Conservation (phyloP, 805 yeast genomes). For the Ogataea allantospora region DNA sequence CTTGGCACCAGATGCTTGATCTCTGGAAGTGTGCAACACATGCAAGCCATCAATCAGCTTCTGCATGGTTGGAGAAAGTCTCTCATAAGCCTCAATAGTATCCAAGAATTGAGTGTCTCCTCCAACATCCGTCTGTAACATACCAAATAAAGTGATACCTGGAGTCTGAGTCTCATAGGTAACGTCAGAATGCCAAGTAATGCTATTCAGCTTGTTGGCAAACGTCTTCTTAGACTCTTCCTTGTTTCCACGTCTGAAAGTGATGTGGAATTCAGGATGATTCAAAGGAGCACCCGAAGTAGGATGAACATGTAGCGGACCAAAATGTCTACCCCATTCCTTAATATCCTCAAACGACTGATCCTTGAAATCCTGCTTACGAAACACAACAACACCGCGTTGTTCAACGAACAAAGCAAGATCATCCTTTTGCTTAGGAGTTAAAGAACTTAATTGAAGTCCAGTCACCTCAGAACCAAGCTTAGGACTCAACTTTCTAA, state of each 20-base stretch:
- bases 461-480: conserved; percentile 65
- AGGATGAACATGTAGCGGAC: conserved; percentile 71
- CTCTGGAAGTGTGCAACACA: conserved; percentile 68
- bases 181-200: conserved; percentile 71
- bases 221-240: conserved; percentile 39
- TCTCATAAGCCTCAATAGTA: conserved; percentile 64
- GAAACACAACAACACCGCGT: conserved; percentile 65
- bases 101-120: conserved; percentile 85
- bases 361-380: conserved; percentile 63
- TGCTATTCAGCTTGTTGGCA: conserved; percentile 36
- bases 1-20: conserved; percentile 61
- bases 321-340: conserved; percentile 62
- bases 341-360: conserved; percentile 47
- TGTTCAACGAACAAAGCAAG: conserved; percentile 67
- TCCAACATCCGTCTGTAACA: conserved; percentile 54
- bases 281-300: conserved; percentile 67
- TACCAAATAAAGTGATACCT: conserved; percentile 63
- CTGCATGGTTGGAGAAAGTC: conserved; percentile 66
- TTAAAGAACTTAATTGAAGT: conserved; percentile 55
- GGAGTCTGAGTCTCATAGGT: conserved; percentile 75
- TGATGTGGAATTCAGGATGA: conserved; percentile 59
- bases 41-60: conserved; percentile 57
- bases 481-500: conserved; percentile 58
- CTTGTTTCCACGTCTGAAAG: conserved; percentile 49
- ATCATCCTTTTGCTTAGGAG: conserved; percentile 60